A percentile compares a stretch with the other conserved stretches of the same genome.
Evolutionary conservation across 2,329 filamentous ascomycete species (phyloP).

Genomic region (Cladorrhinum sp.): DNA sequence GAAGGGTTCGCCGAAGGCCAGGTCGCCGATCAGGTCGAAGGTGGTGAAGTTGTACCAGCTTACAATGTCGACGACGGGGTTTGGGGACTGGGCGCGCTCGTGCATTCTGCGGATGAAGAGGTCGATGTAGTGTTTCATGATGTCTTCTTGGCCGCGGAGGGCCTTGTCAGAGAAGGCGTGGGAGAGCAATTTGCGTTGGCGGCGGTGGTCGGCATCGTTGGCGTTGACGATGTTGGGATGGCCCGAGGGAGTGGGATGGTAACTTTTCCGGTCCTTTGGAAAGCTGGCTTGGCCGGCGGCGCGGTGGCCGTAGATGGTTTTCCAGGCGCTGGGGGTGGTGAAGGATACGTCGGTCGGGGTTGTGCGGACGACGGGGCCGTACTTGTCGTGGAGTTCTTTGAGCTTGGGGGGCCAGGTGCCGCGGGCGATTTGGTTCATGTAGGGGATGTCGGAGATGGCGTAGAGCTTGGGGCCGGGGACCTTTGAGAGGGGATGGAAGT

Average conservation of each 20-base stretch:
- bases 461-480: slow-evolving; percentile 27
- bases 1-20: slow-evolving; percentile 28
- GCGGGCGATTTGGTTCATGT: slow-evolving; percentile 70
- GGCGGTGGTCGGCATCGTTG: slow-evolving; percentile 25
- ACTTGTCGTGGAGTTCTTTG: slow-evolving; percentile 32
- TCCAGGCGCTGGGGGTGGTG: slow-evolving; percentile 34
- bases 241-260: slow-evolving; percentile 5
- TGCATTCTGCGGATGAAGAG: slow-evolving; percentile 24
- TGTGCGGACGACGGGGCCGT: slow-evolving; percentile 42
- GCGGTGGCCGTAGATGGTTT: slow-evolving; percentile 32
- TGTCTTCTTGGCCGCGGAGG: slow-evolving; percentile 27
- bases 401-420: slow-evolving; percentile 66
- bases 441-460: slow-evolving; percentile 23
- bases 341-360: slow-evolving; percentile 41
- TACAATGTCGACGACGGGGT: slow-evolving; percentile 23
- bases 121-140: slow-evolving; percentile 24
- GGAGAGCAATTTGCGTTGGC: slow-evolving; percentile 26
- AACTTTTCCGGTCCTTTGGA: slow-evolving; percentile 9
- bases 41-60: slow-evolving; percentile 29
- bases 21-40: slow-evolving; percentile 30
- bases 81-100: slow-evolving; percentile 16
- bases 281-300: slow-evolving; percentile 16
- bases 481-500: slow-evolving; percentile 25
- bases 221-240: slow-evolving; percentile 11
- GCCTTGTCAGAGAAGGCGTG: slow-evolving; percentile 31